These are phyloP conservation scores for Drosera capensis DNA, from an alignment of 148 eudicot species.

Conservation along the genomic window DNA sequence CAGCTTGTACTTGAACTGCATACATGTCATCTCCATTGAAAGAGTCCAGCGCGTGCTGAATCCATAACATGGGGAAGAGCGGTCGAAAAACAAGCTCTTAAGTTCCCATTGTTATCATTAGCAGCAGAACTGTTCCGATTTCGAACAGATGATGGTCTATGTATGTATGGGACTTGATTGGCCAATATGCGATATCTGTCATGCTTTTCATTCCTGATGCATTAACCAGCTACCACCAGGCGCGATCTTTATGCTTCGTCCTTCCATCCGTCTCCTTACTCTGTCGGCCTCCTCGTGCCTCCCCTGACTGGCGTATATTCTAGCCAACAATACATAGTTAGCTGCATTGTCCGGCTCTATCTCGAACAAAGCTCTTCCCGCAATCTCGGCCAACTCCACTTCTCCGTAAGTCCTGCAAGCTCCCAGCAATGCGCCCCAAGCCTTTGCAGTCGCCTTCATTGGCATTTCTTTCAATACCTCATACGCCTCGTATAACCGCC, in stretches of 20 bases:
- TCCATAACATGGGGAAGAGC: no score
- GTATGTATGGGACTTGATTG: no score
- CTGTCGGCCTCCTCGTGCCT: slow-evolving; percentile 38
- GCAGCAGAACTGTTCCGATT: no score
- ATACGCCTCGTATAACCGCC: slow-evolving; percentile 33
- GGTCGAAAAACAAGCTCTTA: no score
- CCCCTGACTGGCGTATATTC: slow-evolving; percentile 33
- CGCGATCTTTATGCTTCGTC: slow-evolving; percentile 31
- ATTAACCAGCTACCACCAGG: slow-evolving; percentile 43
- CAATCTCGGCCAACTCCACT: slow-evolving; percentile 38
- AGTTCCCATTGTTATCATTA: no score
- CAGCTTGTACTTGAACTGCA: no score
- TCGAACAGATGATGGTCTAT: no score
- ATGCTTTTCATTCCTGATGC: not conserved
- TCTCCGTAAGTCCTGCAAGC: slow-evolving; percentile 45
- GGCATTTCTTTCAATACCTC: slow-evolving; percentile 31
- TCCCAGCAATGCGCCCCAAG: slow-evolving; percentile 61
- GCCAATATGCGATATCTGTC: no score
- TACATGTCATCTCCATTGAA: no score
- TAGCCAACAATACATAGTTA: slow-evolving; percentile 36
- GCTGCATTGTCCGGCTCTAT: slow-evolving; percentile 52
- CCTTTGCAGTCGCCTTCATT: slow-evolving; percentile 38
- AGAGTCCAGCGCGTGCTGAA: no score
- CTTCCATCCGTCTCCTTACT: slow-evolving; percentile 31
- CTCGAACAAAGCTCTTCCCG: slow-evolving; percentile 35